phyloP scores from a whole-genome alignment of 768 basidiomycete genomes.

The Tylopilus plumbeoviolaceoides region DNA sequence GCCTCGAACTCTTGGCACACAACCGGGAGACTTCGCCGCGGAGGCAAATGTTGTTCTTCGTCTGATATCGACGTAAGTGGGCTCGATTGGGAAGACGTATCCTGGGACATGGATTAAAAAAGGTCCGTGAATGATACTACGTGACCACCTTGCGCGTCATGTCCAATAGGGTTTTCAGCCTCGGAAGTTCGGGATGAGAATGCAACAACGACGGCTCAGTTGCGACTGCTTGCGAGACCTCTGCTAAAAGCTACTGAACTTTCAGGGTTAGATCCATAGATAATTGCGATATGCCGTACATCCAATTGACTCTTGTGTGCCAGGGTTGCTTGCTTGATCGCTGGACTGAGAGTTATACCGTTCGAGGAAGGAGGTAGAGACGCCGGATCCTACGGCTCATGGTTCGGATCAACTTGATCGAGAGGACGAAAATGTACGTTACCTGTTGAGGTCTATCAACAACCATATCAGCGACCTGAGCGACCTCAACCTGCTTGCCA shows the following conservation, averaged over 20 bases:
- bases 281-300: constrained; percentile 19
- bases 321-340: constrained; percentile 8
- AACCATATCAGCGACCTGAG: constrained; percentile 11
- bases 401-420: background rate
- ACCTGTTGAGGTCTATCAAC: constrained; percentile 22
- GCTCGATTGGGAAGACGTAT: constrained; percentile 15
- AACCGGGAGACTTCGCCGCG: constrained; percentile 15
- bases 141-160: constrained; percentile 9
- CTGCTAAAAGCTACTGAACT: constrained; percentile 23
- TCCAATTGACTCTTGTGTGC: constrained; percentile 25
- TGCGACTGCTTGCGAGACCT: constrained; percentile 28
- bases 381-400: constrained; percentile 4
- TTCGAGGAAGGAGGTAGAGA: background rate
- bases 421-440: constrained; percentile 1
- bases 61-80: constrained; percentile 20
- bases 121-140: background rate
- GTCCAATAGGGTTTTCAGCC: constrained; percentile 8
- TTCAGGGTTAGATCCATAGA: constrained; percentile 17
- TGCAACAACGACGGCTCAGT: constrained; percentile 26
- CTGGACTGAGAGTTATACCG: constrained; percentile 8
- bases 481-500: constrained; percentile 2
- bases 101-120: constrained; percentile 12
- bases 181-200: constrained; percentile 22
- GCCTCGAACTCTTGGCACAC: constrained; percentile 43
- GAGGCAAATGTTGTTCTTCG: constrained; percentile 1